These are phyloP conservation scores for Aureobasidium sp. DNA, from an alignment of 2,329 filamentous ascomycete genomes.

Conservation along the genomic window DNA sequence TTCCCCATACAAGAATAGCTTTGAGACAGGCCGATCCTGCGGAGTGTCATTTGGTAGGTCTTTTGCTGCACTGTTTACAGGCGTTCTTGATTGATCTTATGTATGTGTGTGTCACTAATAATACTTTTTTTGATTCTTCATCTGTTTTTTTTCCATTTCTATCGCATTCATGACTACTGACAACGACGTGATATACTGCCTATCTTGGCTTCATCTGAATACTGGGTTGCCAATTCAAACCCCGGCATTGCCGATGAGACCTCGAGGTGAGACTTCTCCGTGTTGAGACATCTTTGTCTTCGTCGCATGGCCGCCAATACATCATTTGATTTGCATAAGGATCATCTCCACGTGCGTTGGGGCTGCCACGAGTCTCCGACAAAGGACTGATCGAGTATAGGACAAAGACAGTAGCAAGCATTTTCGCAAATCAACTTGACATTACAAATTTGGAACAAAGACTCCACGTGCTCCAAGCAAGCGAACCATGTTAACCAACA, in stretches of 20 bases:
- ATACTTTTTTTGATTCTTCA: background rate
- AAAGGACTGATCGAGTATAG: background rate
- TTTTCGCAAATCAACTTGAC: background rate
- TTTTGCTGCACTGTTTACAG: background rate
- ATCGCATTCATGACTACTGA: background rate
- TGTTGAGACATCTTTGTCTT: background rate
- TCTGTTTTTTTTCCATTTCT: background rate
- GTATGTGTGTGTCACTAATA: background rate
- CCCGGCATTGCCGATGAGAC: background rate
- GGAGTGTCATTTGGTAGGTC: background rate
- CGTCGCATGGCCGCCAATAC: background rate
- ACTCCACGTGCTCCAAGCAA: background rate
- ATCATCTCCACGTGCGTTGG: background rate
- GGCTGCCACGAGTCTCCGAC: background rate
- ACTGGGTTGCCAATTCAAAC: background rate
- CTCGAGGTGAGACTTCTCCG: too few relatives aligned
- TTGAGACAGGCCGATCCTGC: background rate
- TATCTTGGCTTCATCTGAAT: background rate
- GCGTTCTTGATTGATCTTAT: background rate
- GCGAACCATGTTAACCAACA: background rate
- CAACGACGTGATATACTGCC: background rate
- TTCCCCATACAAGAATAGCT: background rate
- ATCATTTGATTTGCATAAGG: background rate
- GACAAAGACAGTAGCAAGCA: conserved; percentile 6
- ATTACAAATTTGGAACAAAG: conserved; percentile 9